Base-by-base conservation (phyloP, 2,329 filamentous ascomycete species). In the Botryosphaeria dothidea region DNA sequence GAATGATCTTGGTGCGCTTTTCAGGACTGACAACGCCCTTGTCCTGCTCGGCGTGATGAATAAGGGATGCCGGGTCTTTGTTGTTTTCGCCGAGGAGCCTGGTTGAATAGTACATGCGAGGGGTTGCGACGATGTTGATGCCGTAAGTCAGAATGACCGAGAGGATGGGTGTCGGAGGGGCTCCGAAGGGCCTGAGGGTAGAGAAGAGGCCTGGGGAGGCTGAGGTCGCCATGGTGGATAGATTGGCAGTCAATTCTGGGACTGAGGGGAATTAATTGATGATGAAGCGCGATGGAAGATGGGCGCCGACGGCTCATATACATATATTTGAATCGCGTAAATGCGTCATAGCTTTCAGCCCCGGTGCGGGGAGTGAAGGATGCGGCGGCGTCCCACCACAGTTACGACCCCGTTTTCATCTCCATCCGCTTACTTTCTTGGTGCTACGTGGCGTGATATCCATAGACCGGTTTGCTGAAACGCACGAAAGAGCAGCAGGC, bases 51-150 rank as follows among this genome's bases (percentile, higher is more conserved):
- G 61, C 48, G 19, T 48, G 61, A 29, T 5, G 7, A 11, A 63
- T 23, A 13, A 52, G 36, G 6, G 15, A 21, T 2, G 61, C 61
- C 15, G 61, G 61, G 11, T 52, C 61, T 48, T 43, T 19, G 61
- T 63, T 63, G 48, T 54, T 54, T 19, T 63, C 61, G 11, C 46
- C 61, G 17, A 54, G 19, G n/a, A 63, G 17, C 17, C 21, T 17
- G 48, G 15, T 25, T 15, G 54, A 57, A 19, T 63, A 63, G n/a
- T 63, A 63, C 61, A 51, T 49, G 23, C 61, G 61, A 9, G 61
- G 61, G 9, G 46, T 63, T 23, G 61, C 61, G 15, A 63, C 46
- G 2, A 45, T 15, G 25, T 63, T 63, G 61, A 63, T 49, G 61
- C 19, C 46, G 36, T 63, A 63, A 11, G 61, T 63, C 27, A 63